Percentiles rank a stretch among this genome's conserved stretches.
Conservation (phyloP, 768 basidiomycete species). For the Pholiota molesta region DNA sequence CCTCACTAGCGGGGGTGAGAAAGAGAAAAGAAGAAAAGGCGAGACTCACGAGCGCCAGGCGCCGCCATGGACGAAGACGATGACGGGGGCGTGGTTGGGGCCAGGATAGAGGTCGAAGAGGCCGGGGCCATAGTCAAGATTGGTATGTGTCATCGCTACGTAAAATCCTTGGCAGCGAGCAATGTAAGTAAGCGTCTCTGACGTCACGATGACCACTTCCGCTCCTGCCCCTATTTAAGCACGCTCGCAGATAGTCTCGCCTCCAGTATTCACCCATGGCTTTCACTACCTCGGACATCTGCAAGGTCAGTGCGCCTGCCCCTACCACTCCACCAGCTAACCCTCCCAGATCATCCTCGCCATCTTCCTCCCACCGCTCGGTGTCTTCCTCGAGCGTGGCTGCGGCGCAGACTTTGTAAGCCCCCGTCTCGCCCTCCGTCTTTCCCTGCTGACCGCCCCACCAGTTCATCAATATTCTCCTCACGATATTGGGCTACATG, state of each 20-base stretch:
- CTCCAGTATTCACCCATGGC: slow-evolving; percentile 43
- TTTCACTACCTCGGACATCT: slow-evolving; percentile 73
- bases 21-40: slow-evolving; percentile 5
- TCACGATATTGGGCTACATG: slow-evolving; percentile 83
- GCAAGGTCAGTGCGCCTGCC: slow-evolving; percentile 55
- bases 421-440: slow-evolving; percentile 21
- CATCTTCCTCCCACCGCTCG: slow-evolving; percentile 79
- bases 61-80: slow-evolving; percentile 83
- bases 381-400: slow-evolving; percentile 88
- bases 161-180: too few species aligned
- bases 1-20: slow-evolving; percentile 51
- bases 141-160: slow-evolving; percentile 25
- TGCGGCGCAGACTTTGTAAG: slow-evolving; percentile 76
- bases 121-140: slow-evolving; percentile 35
- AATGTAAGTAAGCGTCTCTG: too few species aligned
- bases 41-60: slow-evolving; percentile 76
- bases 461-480: slow-evolving; percentile 71
- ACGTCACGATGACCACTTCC: slow-evolving; percentile 23
- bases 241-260: neutral
- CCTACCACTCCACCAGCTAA: slow-evolving; percentile 15
- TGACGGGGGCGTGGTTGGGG: slow-evolving; percentile 36
- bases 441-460: slow-evolving; percentile 6
- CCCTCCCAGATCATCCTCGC: slow-evolving; percentile 55
- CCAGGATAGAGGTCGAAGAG: slow-evolving; percentile 58
- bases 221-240: slow-evolving; percentile 9